Percentiles rank a stretch among this genome's conserved stretches.
Evolutionary conservation across 139 green algal species (phyloP).

Genomic region (Chlamydomonas sphaeroides): DNA sequence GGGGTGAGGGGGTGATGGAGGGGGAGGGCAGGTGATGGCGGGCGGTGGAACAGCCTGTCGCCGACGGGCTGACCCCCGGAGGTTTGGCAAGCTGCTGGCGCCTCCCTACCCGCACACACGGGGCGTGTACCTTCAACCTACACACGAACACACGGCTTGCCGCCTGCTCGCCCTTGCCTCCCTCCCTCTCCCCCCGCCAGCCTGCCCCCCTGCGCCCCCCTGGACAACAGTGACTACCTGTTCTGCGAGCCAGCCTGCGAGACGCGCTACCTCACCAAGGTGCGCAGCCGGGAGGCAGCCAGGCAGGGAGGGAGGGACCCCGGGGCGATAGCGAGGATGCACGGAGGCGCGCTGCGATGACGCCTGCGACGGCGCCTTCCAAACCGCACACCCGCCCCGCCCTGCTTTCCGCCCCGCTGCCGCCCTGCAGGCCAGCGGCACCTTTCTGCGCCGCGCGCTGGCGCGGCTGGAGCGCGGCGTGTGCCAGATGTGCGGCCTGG

Average conservation of each 20-base stretch:
- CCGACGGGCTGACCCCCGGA: too few species aligned
- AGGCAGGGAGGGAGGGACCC: too few species aligned
- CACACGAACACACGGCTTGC: too few species aligned
- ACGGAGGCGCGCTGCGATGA: too few species aligned
- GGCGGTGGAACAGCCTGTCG: too few species aligned
- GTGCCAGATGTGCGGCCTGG: constrained; percentile 73
- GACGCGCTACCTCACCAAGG: constrained; percentile 63
- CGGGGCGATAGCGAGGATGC: too few species aligned
- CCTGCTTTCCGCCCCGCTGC: not conserved
- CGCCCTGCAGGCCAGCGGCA: constrained; percentile 35
- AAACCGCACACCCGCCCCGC: not conserved
- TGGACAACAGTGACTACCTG: constrained; percentile 61
- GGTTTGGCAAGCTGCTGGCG: too few species aligned
- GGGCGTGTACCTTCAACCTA: too few species aligned
- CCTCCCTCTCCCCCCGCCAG: not conserved
- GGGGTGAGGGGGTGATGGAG: not conserved
- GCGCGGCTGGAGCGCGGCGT: constrained; percentile 78
- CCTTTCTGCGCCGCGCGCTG: constrained; percentile 71
- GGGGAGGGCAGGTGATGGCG: not conserved
- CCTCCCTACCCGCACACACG: too few species aligned
- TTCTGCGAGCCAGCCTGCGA: constrained; percentile 82
- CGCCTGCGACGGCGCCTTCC: not conserved
- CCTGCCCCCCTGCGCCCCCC: constrained; percentile 43
- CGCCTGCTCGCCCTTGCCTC: too few species aligned
- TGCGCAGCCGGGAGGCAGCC: not conserved